Conservation (phyloP, 768 basidiomycete species). For the Xerocomellus intermedius region DNA sequence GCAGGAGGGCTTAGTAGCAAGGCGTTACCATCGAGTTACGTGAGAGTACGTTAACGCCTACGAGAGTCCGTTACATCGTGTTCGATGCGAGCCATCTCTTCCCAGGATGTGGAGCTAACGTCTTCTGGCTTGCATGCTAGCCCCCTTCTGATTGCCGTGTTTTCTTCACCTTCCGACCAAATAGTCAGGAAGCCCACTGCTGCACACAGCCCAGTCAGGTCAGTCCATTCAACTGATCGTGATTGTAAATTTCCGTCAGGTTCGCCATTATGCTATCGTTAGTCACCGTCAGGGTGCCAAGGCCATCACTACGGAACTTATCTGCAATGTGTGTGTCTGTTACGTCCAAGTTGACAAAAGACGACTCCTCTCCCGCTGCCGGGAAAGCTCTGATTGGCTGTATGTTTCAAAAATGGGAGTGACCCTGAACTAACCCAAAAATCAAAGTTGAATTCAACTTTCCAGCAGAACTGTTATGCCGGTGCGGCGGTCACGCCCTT, state of each 20-base stretch:
- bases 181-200: neutral
- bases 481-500: too few species aligned
- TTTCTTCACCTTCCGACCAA: neutral
- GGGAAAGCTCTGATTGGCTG: too few species aligned
- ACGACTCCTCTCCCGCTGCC: too few species aligned
- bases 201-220: neutral
- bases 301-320: too few species aligned
- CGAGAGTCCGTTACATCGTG: neutral
- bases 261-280: neutral
- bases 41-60: slow-evolving; percentile 16
- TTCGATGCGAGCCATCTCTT: neutral
- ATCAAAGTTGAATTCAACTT: too few species aligned
- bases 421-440: too few species aligned
- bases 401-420: too few species aligned
- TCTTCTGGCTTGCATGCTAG: slow-evolving; percentile 5
- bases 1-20: neutral
- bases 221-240: slow-evolving; percentile 24
- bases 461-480: too few species aligned
- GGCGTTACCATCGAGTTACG: neutral
- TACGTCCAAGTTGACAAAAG: too few species aligned
- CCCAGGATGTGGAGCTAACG: neutral
- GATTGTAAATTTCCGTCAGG: slow-evolving; percentile 30
- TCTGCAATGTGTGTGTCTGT: too few species aligned
- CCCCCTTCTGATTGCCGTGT: slow-evolving; percentile 6
- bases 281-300: too few species aligned